Conservation (phyloP, 768 basidiomycete species). For the Xanthoconium purpureum region DNA sequence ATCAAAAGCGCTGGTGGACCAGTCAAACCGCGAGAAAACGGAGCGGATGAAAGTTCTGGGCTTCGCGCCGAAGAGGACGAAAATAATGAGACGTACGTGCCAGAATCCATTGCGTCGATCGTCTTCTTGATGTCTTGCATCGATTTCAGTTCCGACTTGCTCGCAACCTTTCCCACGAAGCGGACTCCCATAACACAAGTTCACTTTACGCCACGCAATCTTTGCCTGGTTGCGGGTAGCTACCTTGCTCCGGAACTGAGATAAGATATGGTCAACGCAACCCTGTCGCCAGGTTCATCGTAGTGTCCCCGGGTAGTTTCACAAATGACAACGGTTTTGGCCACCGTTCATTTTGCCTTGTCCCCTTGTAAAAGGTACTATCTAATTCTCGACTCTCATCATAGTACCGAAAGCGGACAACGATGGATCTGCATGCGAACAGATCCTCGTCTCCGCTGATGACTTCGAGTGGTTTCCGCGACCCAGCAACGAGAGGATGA, state of each 20-base stretch:
- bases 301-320: not conserved
- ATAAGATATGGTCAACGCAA: conserved; percentile 20
- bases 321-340: not conserved
- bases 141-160: conserved; percentile 65
- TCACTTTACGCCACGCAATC: conserved; percentile 92
- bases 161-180: conserved; percentile 93
- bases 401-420: conserved; percentile 1
- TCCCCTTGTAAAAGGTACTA: not conserved
- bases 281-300: not conserved
- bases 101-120: not conserved
- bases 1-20: conserved; percentile 76
- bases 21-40: conserved; percentile 58
- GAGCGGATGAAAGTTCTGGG: conserved; percentile 34
- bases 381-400: not conserved
- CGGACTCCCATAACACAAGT: conserved; percentile 90
- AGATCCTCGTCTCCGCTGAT: too few relatives aligned
- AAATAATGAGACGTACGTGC: conserved; percentile 67
- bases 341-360: too few relatives aligned
- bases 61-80: conserved; percentile 46
- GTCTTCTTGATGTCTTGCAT: not conserved
- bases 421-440: not conserved
- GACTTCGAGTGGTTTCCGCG: not conserved
- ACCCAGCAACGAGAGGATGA: not conserved
- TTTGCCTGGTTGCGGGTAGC: conserved; percentile 83
- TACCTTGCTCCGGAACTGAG: conserved; percentile 60